These are phyloP conservation scores for Pythium rishiriense DNA, from an alignment of 352 stramenopile species.

Conservation along the genomic window DNA sequence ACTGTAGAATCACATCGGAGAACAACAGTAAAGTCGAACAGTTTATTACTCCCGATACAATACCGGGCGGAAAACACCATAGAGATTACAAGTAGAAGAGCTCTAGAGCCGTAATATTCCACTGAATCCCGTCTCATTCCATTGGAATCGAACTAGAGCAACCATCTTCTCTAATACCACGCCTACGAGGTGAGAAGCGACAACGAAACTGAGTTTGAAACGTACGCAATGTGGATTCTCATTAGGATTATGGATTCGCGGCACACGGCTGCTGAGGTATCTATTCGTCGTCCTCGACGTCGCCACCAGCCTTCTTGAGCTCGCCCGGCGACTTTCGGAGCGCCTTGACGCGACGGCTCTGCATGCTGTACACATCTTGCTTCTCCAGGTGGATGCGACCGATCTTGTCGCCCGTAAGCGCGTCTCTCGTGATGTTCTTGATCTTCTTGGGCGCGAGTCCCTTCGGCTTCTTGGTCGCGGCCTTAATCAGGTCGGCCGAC, in stretches of 20 bases:
- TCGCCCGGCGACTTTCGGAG: conserved; percentile 85
- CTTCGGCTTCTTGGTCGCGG: conserved; percentile 93
- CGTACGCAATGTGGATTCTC: conserved; percentile 26
- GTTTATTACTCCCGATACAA: too few species aligned
- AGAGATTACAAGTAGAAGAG: too few species aligned
- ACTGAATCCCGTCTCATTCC: too few species aligned
- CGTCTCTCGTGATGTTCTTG: conserved; percentile 97
- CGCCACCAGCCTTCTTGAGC: conserved; percentile 65
- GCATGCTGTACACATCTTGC: conserved; percentile 97
- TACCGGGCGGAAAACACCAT: too few species aligned
- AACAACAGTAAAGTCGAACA: too few species aligned
- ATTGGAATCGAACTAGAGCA: conserved; percentile 39
- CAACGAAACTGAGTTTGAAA: conserved; percentile 9
- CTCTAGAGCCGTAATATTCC: too few species aligned
- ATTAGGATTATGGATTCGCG: conserved; percentile 28
- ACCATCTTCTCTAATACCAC: too few species aligned
- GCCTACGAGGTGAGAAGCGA: too few species aligned
- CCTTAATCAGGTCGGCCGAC: conserved; percentile 95
- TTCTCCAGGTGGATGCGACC: conserved; percentile 97
- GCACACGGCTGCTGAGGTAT: not conserved
- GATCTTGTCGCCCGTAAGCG: conserved; percentile 97
- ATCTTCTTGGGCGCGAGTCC: conserved; percentile 94
- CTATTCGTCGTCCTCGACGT: conserved; percentile 43
- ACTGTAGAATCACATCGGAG: too few species aligned
- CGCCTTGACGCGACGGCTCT: conserved; percentile 95